Conservation (phyloP, 2,329 filamentous ascomycete species). For the Mollisia scopiformis region DNA sequence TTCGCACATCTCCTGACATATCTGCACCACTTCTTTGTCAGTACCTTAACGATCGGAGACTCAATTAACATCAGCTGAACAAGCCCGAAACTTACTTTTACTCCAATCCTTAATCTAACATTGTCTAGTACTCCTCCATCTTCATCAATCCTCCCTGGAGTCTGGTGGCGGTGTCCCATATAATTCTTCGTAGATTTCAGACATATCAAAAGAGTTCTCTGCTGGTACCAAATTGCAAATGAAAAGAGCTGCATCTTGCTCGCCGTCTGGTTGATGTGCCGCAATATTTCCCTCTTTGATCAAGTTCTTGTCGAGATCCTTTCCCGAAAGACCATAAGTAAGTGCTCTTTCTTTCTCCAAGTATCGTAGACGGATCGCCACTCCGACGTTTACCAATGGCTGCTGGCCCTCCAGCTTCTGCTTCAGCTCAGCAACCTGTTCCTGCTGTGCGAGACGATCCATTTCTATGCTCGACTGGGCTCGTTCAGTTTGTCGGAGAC, state of each 20-base stretch:
- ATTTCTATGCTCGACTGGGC: too few relatives aligned
- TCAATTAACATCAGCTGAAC: too few relatives aligned
- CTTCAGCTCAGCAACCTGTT: neutral
- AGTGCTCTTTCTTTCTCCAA: neutral
- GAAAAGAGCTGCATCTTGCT: constrained; percentile 4
- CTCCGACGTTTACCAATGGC: neutral
- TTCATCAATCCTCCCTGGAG: too few relatives aligned
- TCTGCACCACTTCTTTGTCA: too few relatives aligned
- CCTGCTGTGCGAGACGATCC: too few relatives aligned
- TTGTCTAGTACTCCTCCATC: too few relatives aligned
- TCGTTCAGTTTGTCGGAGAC: too few relatives aligned
- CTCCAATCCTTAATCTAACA: too few relatives aligned
- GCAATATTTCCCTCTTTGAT: constrained; percentile 4
- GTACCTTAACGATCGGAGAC: too few relatives aligned
- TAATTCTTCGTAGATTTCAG: neutral
- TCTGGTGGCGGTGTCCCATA: neutral
- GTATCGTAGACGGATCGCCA: neutral
- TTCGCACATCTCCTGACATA: too few relatives aligned
- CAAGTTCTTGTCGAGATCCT: neutral
- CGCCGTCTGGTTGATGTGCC: constrained; percentile 1
- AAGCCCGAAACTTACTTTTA: too few relatives aligned
- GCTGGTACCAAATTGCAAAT: neutral
- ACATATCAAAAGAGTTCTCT: neutral
- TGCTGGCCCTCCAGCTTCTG: neutral
- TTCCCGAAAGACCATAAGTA: neutral